These are phyloP conservation scores for Debaryomyces psychrophilus DNA, from an alignment of 1,139 yeast genomes.

Conservation along the genomic window DNA sequence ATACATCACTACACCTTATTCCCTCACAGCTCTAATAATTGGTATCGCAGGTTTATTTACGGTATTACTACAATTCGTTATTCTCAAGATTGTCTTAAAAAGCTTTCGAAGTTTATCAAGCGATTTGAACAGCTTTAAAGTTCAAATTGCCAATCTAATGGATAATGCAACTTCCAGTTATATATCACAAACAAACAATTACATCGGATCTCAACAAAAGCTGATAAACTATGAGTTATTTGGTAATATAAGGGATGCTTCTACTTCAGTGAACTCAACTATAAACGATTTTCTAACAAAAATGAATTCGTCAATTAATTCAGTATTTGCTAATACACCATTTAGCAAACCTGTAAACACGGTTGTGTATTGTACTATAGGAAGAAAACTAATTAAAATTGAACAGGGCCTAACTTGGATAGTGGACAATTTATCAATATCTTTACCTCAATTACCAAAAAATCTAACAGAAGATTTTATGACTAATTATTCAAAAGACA, in stretches of 20 bases:
- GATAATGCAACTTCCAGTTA: conserved; percentile 16
- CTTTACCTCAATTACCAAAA: conserved; percentile 49
- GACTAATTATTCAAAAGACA: conserved; percentile 2
- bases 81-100: conserved; percentile 30
- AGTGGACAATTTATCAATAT: conserved; percentile 59
- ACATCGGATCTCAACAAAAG: conserved; percentile 32
- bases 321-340: conserved; percentile 68
- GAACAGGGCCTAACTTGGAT: conserved; percentile 83
- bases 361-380: conserved; percentile 78
- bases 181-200: conserved; percentile 27
- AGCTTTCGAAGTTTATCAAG: conserved; percentile 1
- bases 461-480: conserved; percentile 10
- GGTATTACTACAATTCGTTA: conserved; percentile 49
- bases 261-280: conserved; percentile 43
- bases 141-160: not conserved
- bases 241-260: conserved; percentile 66
- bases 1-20: conserved; percentile 52
- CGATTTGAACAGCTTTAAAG: conserved; percentile 4
- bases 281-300: conserved; percentile 42
- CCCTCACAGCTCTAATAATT: conserved; percentile 46
- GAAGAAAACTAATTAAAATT: conserved; percentile 64
- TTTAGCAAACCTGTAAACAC: conserved; percentile 63
- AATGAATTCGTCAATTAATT: conserved; percentile 33
- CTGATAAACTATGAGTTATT: conserved; percentile 64
- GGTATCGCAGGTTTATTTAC: conserved; percentile 53